Evolutionary conservation across 305 asterid genomes (phyloP), one percentile per base, ranked within the genome.

Genomic region (Fraxinus floribunda): DNA sequence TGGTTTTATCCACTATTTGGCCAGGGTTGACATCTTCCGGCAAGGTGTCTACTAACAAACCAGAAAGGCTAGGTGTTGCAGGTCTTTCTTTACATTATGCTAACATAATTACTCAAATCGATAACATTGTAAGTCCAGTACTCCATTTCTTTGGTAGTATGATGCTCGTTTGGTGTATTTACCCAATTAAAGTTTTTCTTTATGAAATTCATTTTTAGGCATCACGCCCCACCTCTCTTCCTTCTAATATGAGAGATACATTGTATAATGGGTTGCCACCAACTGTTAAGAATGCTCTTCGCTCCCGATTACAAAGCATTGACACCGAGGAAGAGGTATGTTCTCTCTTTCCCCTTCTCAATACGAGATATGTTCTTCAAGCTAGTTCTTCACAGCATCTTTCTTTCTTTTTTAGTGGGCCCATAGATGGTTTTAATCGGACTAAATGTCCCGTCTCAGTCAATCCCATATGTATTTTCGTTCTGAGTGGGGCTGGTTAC

Each of bases 51-150:
- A 73, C 85, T 36, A 89, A 83, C 77, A 91, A 89, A 86, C 88
- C 93, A 77, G 97, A 95, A 86, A 89, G 97, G 86, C 88, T 95
- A 16, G 99, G 99, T 49, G 92, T 38, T 79, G 97, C 98, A 52
- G 98, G 99, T 88, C 98, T 95, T 78, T 95, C 99, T 84, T 88
- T 95, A 82, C 99, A 95, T 86, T 95, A 95, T 84, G 99, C 99
- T 81, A 95, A 92, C 92, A 86, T 95, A 85, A 88, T 95, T 83
- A 95, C 94, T 85, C 97, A 95, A 86, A 95, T 95, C 13, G 99
- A 96, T 85, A 96, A 91, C 83, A 88, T 96, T 66, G 99, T 96
- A 89, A 91, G 98, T 88, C 82, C 70, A 13, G 44, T 71, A 34
- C 71, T 66, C 76, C 34, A 11, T 34, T 83, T 85, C 78, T 76